Evolutionary conservation across 78 protist genomes (phyloP).

Genomic region (Capsaspora owczarzaki): DNA sequence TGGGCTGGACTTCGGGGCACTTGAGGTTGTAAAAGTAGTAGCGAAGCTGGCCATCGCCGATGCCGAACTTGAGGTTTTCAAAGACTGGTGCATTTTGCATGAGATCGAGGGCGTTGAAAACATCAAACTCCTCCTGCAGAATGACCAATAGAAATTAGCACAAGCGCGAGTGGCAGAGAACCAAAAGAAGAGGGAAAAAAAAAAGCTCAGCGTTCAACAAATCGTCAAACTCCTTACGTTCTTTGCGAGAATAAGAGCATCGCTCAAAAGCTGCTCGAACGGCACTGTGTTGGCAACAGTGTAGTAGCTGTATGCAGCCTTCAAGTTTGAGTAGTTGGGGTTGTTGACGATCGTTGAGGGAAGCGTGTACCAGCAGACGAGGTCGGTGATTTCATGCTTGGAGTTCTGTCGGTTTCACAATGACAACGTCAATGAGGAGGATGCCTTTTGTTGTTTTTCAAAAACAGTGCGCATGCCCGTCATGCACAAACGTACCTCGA

Average conservation of each 20-base stretch:
- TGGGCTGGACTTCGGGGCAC: constrained; percentile 35
- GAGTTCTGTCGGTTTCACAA: too few species aligned
- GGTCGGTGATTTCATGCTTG: constrained; percentile 75
- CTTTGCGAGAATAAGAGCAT: constrained; percentile 79
- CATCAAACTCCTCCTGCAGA: constrained; percentile 67
- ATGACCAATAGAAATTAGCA: background rate
- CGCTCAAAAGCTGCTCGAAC: constrained; percentile 57
- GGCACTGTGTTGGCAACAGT: constrained; percentile 62
- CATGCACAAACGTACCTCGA: constrained; percentile 35
- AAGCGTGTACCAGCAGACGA: constrained; percentile 80
- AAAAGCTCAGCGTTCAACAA: too few species aligned
- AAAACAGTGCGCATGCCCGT: too few species aligned
- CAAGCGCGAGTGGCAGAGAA: background rate
- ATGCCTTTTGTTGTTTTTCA: too few species aligned
- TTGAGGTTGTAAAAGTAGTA: constrained; percentile 85
- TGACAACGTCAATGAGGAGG: too few species aligned
- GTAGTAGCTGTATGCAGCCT: constrained; percentile 94
- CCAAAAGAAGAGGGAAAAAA: too few species aligned
- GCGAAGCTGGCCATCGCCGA: constrained; percentile 92
- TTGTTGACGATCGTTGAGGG: constrained; percentile 83
- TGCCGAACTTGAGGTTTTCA: constrained; percentile 82
- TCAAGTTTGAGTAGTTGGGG: constrained; percentile 51
- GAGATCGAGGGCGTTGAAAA: constrained; percentile 90
- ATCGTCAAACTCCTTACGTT: background rate
- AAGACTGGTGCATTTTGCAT: constrained; percentile 71